Evolutionary conservation across 1,284 basidiomycete species (phyloP).

Genomic region (Polyporus tsugae): DNA sequence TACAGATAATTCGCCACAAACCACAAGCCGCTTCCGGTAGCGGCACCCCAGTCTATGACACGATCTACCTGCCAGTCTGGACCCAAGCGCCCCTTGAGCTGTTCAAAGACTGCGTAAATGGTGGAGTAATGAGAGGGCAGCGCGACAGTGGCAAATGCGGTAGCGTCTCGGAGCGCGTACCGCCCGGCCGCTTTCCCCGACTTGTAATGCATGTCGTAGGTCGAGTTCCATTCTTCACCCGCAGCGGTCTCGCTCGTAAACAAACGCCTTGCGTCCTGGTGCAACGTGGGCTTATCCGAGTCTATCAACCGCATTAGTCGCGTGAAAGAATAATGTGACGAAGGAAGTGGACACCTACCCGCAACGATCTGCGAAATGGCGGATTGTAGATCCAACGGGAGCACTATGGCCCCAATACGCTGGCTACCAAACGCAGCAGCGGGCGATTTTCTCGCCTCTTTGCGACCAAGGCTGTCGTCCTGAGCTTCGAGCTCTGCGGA

Average conservation of each 20-base stretch:
- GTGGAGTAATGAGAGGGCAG: constrained; percentile 82
- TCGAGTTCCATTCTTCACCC: constrained; percentile 56
- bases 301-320: constrained; percentile 47
- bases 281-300: constrained; percentile 68
- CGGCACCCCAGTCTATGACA: constrained; percentile 81
- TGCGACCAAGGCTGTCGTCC: constrained; percentile 44
- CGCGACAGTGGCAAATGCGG: constrained; percentile 77
- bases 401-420: constrained; percentile 69
- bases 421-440: constrained; percentile 83
- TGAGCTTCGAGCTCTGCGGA: constrained; percentile 38
- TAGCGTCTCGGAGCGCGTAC: constrained; percentile 73
- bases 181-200: constrained; percentile 60
- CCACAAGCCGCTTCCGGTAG: constrained; percentile 80
- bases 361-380: constrained; percentile 65
- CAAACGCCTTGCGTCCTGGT: constrained; percentile 73
- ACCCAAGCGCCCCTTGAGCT: constrained; percentile 68
- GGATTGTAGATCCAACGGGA: constrained; percentile 75
- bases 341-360: constrained; percentile 49
- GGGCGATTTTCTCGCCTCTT: constrained; percentile 74
- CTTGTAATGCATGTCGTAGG: constrained; percentile 66
- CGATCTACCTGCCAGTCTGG: constrained; percentile 62
- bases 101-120: constrained; percentile 70
- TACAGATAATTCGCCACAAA: constrained; percentile 43
- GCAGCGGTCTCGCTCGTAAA: constrained; percentile 54
- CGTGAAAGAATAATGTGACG: not conserved